Evolutionary conservation across 2,329 filamentous ascomycete genomes (phyloP).

Genomic region (Bretziella fagacearum): DNA sequence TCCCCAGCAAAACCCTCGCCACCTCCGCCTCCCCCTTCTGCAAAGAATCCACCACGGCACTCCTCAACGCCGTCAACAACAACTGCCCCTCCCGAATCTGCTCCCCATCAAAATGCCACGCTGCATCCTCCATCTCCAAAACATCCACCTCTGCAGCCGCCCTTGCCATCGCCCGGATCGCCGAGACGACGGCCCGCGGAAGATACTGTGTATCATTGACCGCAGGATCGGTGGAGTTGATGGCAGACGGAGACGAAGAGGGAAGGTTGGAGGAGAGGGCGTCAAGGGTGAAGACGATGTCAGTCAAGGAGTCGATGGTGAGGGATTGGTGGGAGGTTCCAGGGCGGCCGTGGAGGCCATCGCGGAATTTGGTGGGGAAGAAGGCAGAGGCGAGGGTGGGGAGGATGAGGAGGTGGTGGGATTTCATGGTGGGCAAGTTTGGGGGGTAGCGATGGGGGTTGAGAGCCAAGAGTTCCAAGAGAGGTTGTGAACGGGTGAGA

Average conservation of each 20-base stretch:
- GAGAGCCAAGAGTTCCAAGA: no score
- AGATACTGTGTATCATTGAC: constrained; percentile 1
- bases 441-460: background rate
- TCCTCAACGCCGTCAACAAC: constrained; percentile 9
- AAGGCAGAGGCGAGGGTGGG: constrained; percentile 10
- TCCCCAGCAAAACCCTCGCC: constrained; percentile 13
- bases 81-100: constrained; percentile 7
- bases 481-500: no score
- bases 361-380: constrained; percentile 15
- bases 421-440: constrained; percentile 6
- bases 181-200: constrained; percentile 10
- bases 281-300: constrained; percentile 6
- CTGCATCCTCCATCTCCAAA: constrained; percentile 1
- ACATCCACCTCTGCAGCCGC: constrained; percentile 13
- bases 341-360: constrained; percentile 12
- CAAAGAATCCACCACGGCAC: constrained; percentile 9
- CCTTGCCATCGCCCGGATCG: constrained; percentile 11
- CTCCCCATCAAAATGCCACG: constrained; percentile 15
- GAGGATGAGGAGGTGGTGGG: background rate
- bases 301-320: constrained; percentile 7
- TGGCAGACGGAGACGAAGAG: background rate
- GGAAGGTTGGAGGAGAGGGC: background rate
- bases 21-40: constrained; percentile 1
- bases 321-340: constrained; percentile 15
- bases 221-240: background rate